Evolutionary conservation across 2,329 filamentous ascomycete species (phyloP), one percentile per base, ranked within the genome.

Genomic region (Blastomyces parvus): DNA sequence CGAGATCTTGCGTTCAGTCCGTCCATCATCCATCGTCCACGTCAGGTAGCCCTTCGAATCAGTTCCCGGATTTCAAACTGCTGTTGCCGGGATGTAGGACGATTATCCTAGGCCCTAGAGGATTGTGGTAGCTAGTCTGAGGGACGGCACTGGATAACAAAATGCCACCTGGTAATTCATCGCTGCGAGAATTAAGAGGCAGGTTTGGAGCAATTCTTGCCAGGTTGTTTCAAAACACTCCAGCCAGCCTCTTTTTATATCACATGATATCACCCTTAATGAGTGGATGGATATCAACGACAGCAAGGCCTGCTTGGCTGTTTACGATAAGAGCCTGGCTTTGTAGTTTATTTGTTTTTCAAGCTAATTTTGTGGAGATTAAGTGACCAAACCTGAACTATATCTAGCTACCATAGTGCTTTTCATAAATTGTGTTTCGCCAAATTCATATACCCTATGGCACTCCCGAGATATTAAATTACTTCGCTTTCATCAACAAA

Each of bases 181-280:
- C 22, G 46, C 27, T 53, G 27, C 19, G 17, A 3, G 33, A 27
- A 53, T 33, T 3, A 3, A 33, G 25, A 17, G 27, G 11, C 2
- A 38, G 50, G 33, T 8, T 8, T n/a, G 27, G 30, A 53, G 25
- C 27, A 53, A 33, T 33, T 53, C 25, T 53, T 27, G 27, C 19
- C 14, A 2, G 25, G 25, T 33, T 53, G 30, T 19, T 53, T 53
- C 30, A 33, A 19, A 30, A 53, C 50, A 27, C 50, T 13, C 50
- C 67, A 66, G 65, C 67, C 66, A 53, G 62, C 64, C 62, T 59
- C 64, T 60, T 56, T 61, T 62, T 58, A 44, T 48, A 63, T 53
- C 63, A 50, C 61, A 64, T 62, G 64, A 66, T 66, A 66, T 67
- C 48, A 2, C 48, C 6, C 9, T 52, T 14, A 25, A 52, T 38